These are phyloP conservation scores for Pharus latifolius DNA, from an alignment of 176 grass and related monocot species.

Conservation along the genomic window DNA sequence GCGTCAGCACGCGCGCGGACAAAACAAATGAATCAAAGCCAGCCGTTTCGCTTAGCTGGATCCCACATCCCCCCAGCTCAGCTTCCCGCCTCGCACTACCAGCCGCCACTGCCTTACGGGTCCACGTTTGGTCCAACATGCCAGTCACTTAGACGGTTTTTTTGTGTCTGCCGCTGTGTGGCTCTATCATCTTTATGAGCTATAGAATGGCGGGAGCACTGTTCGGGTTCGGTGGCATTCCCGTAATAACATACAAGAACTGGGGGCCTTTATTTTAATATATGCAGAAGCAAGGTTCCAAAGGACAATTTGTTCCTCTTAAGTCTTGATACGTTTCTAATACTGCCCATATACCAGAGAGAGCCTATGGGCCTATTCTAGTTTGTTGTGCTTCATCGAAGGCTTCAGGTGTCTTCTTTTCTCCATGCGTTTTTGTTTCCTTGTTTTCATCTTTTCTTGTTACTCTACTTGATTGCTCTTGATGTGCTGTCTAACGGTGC, in stretches of 20 bases:
- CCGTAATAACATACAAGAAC: neutral
- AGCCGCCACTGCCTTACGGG: neutral
- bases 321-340: constrained; percentile 7
- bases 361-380: neutral
- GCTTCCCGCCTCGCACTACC: neutral
- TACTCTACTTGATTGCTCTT: neutral
- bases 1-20: constrained; percentile 1
- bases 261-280: neutral
- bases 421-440: neutral
- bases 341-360: neutral
- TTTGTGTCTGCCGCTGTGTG: neutral
- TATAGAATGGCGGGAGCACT: constrained; percentile 38
- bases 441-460: neutral
- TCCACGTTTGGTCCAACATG: neutral
- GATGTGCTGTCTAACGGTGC: neutral
- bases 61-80: constrained; percentile 19
- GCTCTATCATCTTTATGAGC: neutral
- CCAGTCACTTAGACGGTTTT: neutral
- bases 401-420: neutral
- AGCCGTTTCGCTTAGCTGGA: constrained; percentile 7
- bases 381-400: neutral
- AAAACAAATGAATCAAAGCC: constrained; percentile 8
- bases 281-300: neutral
- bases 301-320: neutral
- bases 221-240: neutral